Base-by-base conservation (phyloP, 2,329 filamentous ascomycete genomes). In the Neocatenulostroma microsporum region DNA sequence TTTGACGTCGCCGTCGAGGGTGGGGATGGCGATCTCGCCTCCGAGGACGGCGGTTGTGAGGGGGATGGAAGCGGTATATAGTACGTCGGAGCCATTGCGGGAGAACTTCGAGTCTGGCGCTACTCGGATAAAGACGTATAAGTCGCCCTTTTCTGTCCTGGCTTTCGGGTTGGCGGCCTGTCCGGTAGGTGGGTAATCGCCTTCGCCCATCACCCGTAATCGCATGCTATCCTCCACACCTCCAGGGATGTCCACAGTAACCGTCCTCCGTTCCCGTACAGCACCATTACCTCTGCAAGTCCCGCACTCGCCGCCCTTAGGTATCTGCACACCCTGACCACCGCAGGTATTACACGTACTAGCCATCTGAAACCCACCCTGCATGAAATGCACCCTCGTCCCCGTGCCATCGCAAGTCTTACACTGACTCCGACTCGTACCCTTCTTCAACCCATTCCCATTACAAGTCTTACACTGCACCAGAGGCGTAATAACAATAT, bases 181-280 rank as follows among this genome's bases (percentile, higher is more conserved):
- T 29, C 86, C 85, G 17, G 84, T 89, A 7, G 79, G 70, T 15
- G 91, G 82, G 12, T 85, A 81, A 56, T 98, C 89, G 47, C 91
- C 91, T 56, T 93, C 87, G 18, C 84, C 84, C 40, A 80, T 77
- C 19, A 98, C 76, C 35, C 85, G 76, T 53, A 98, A 67, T 39
- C 86, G 78, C 89, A 96, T 96, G 37, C 89, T 88, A 59, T 98
- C 89, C 59, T 96, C 91, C 21, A 98, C 87, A 46, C 91, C 91
- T 15, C 84, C 87, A 1, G 91, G 91, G 30, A 98, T 95, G 51
- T 96, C 88, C 28, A 98, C 75, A 19, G 76, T 82, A 33, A 98
- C 79, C 0, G 83, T 85, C 66, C 84, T 86, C 44, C 79, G 74
- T 54, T 94, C 85, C 50, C 86, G 74, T 23, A 86, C 75, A 12